phyloP scores from a whole-genome alignment of 257 asterid species.

The Nicotiana undulata region DNA sequence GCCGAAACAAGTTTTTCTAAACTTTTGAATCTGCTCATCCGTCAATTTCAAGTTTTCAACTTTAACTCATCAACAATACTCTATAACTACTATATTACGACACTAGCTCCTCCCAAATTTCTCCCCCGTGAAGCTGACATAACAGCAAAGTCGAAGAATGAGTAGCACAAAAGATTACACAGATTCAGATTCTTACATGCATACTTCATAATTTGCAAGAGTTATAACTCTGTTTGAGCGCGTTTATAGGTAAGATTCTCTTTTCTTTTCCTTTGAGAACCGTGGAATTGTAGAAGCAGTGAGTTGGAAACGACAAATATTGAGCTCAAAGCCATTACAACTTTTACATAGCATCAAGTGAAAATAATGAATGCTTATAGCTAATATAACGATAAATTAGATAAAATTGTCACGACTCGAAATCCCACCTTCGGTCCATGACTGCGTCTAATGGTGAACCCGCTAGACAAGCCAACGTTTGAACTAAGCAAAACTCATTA shows the following conservation, averaged over 20 bases:
- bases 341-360: no score
- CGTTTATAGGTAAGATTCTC: slow-evolving; percentile 17
- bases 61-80: background rate
- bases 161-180: background rate
- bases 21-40: no score
- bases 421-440: no score
- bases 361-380: no score
- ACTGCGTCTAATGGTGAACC: no score
- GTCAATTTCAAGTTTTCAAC: no score
- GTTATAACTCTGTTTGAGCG: background rate
- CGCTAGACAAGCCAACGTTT: no score
- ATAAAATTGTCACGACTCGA: no score
- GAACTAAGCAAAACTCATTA: no score
- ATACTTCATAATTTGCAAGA: slow-evolving; percentile 7
- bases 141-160: background rate
- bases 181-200: slow-evolving; percentile 3
- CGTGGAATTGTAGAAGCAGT: slow-evolving; percentile 73
- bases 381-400: no score
- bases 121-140: background rate
- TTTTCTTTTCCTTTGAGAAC: slow-evolving; percentile 29
- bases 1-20: no score
- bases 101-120: background rate
- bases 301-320: slow-evolving; percentile 84
- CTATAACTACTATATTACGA: background rate
- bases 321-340: slow-evolving; percentile 94